These are phyloP conservation scores for Fusarium sambucinum DNA, from an alignment of 2,329 filamentous ascomycete species.

Conservation along the genomic window DNA sequence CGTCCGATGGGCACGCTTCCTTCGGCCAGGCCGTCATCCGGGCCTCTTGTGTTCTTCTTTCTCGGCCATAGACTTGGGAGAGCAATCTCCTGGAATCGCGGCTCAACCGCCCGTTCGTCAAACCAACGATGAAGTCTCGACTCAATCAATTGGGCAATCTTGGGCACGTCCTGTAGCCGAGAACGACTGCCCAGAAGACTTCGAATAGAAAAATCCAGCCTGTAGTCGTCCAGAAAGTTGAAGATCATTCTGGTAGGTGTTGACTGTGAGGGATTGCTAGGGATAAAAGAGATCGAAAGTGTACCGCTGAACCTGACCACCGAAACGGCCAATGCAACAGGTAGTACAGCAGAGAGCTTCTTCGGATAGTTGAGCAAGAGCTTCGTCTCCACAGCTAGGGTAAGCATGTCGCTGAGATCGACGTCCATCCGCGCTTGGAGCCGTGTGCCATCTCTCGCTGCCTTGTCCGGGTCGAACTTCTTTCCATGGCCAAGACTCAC, in stretches of 20 bases:
- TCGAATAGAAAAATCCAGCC: slow-evolving; percentile 83
- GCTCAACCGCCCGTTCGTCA: slow-evolving; percentile 86
- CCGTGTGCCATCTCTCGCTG: slow-evolving; percentile 74
- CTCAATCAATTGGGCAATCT: slow-evolving; percentile 88
- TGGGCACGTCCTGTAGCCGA: slow-evolving; percentile 85
- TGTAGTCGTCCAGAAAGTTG: slow-evolving; percentile 90
- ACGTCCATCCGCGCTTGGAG: slow-evolving; percentile 97
- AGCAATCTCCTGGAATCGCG: slow-evolving; percentile 87
- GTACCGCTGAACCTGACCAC: slow-evolving; percentile 96
- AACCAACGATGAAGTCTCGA: slow-evolving; percentile 86
- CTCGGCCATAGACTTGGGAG: slow-evolving; percentile 85
- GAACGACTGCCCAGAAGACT: slow-evolving; percentile 84
- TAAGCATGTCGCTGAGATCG: slow-evolving; percentile 95
- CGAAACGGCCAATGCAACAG: slow-evolving; percentile 90
- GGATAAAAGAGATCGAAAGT: slow-evolving; percentile 91
- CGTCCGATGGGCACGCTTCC: slow-evolving; percentile 63
- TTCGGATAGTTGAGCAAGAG: slow-evolving; percentile 95
- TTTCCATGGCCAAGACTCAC: slow-evolving; percentile 65
- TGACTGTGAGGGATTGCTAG: slow-evolving; percentile 72
- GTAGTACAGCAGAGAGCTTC: slow-evolving; percentile 86
- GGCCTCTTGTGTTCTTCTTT: slow-evolving; percentile 84
- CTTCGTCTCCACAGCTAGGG: slow-evolving; percentile 93
- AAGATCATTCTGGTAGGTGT: slow-evolving; percentile 89
- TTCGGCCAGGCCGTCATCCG: slow-evolving; percentile 68
- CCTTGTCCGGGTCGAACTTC: slow-evolving; percentile 65